Base-by-base conservation (phyloP, 2,329 filamentous ascomycete genomes). In the Nothomitra cinnamomea region DNA sequence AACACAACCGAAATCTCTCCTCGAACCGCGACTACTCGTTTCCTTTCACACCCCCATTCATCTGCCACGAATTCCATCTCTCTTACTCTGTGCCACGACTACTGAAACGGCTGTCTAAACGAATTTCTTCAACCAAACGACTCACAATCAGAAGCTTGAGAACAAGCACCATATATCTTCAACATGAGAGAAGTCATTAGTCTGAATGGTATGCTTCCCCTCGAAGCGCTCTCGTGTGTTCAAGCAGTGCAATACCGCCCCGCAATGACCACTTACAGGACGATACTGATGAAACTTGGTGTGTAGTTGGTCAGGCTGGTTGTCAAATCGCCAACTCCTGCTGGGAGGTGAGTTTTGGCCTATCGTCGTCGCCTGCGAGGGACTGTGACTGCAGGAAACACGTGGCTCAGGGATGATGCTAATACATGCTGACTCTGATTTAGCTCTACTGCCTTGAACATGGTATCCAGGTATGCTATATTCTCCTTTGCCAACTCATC, bases 291-390 rank as follows among this genome's bases (percentile, higher is more conserved):
- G 8, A 35, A 21, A 15, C 35, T 32, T 12, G 8, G 12, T 50
- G n/a, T 67, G 67, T 72, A 98, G 92, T 98, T 79, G 92, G 92
- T 75, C 92, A 98, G 82, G 92, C 92, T 71, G 92, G 92, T 85
- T 96, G 92, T 83, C 92, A 98, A 73, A 98, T 98, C 69, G 92
- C 90, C 76, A 98, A 98, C 79, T 92, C 92, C 65, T 96, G 92
- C 83, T 98, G 92, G 92, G 92, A 98, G 88, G 92, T 98, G 77
- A 77, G 87, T 77, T 67, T 65, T 57, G 56, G 48, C 58, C 49
- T 53, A 41, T 41, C n/a, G 22, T 15, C 57, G 57, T 53, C 41
- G 19, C 22, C 45, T 35, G 15, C 53, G 41, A 19, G 32, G 49
- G 2, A 35, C 49, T 35, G 52, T 25, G 17, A 52, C 24, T 45